Base-by-base conservation (phyloP, 169 alveolate species). In the Plasmodium reichenowi region DNA sequence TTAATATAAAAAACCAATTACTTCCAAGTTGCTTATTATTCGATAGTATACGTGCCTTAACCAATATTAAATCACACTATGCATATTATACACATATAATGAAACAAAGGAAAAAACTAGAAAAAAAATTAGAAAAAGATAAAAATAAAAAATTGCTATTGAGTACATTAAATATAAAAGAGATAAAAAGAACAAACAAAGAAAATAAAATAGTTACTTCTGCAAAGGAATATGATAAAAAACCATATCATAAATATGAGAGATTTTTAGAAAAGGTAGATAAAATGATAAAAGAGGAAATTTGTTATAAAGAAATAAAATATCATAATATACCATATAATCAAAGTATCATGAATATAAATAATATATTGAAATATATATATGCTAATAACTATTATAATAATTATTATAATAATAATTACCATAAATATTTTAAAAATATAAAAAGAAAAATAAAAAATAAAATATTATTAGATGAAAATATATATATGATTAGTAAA, bases 1-100 rank as follows among this genome's bases (percentile, higher is more conserved):
- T 20, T 17, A 67, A 80, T 80, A 68, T 80, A 72, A 80, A 80
- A 80, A 80, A 50, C 54, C 85, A 50, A 15, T 68, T 43, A 58
- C n/a, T 80, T 3, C 90, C 90, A 80, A 68, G 83, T 12, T 32
- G 74, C 0, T 47, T 80, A 10, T 80, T 54, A 12, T 80, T 68
- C 24, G 90, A 80, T 62, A 80, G 90, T 59, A 68, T 80, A 68
- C 68, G 90, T 68, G 90, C 90, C 2, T 80, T 67, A 54, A 80
- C 90, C 50, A 80, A 80, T 60, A 80, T 80, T n/a, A 80, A 80
- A 50, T 56, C 90, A 13, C 83, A 80, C 52, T 80, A 80, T 68
- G 45, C 9, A 26, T 80, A 80, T 15, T 80, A 68, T 72, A 13
- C 54, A 3, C 20, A 48, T 70, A 56, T 67, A 58, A 56, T 32